Percentiles rank a stretch among this genome's conserved stretches.
phyloP scores from a whole-genome alignment of 2,329 filamentous ascomycete genomes.

The Arthrinium puccinioides region DNA sequence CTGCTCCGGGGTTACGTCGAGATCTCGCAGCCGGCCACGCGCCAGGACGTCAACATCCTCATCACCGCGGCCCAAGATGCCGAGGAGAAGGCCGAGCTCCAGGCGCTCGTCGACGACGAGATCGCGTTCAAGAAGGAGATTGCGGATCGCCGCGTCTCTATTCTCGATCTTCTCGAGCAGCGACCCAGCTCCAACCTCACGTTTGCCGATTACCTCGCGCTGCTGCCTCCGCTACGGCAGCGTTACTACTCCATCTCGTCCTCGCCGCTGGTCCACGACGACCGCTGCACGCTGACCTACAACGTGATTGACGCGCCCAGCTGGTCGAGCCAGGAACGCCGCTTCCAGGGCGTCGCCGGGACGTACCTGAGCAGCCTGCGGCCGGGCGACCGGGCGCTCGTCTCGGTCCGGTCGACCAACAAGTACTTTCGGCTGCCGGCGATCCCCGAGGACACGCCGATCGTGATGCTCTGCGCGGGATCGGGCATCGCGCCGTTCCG shows the following conservation, averaged over 20 bases:
- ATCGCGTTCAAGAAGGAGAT: slow-evolving; percentile 28
- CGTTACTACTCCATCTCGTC: slow-evolving; percentile 55
- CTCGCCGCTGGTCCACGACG: slow-evolving; percentile 38
- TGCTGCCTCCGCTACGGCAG: slow-evolving; percentile 56
- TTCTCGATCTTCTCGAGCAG: slow-evolving; percentile 19
- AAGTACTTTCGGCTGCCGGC: slow-evolving; percentile 16
- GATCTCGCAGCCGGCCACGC: slow-evolving; percentile 12
- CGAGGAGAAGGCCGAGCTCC: slow-evolving; percentile 5
- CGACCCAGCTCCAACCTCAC: slow-evolving; percentile 30
- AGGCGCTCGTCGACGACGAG: slow-evolving; percentile 3
- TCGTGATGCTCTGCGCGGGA: slow-evolving; percentile 23
- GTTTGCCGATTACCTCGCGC: slow-evolving; percentile 35
- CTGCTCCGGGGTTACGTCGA: slow-evolving; percentile 14
- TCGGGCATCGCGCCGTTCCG: slow-evolving; percentile 40
- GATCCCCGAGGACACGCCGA: slow-evolving; percentile 16
- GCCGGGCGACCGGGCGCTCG: slow-evolving; percentile 6
- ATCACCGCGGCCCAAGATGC: slow-evolving; percentile 7
- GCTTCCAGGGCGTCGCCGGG: slow-evolving; percentile 30
- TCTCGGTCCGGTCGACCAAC: slow-evolving; percentile 7
- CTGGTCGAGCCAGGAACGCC: slow-evolving; percentile 11
- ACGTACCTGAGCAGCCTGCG: slow-evolving; percentile 30
- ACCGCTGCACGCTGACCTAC: slow-evolving; percentile 45
- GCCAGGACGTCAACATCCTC: slow-evolving; percentile 1
- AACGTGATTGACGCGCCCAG: slow-evolving; percentile 40
- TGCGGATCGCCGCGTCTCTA: slow-evolving; percentile 36